These are phyloP conservation scores for Candida sanyaensis DNA, from an alignment of 1,139 yeast genomes.

Conservation along the genomic window DNA sequence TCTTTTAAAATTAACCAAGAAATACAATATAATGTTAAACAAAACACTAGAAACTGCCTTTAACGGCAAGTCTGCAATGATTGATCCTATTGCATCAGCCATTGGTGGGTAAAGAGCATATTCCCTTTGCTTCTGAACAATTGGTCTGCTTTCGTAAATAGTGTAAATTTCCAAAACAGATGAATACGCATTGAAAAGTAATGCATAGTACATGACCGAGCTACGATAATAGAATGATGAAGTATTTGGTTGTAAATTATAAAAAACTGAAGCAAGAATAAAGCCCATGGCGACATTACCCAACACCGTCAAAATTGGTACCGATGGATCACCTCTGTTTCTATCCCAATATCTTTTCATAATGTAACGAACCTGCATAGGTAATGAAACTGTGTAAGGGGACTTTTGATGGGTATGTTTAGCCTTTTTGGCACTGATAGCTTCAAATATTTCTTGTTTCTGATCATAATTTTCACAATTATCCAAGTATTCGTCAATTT, in stretches of 20 bases:
- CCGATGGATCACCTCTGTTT: slow-evolving; percentile 64
- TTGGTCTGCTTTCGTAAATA: slow-evolving; percentile 58
- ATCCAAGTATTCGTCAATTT: slow-evolving; percentile 20
- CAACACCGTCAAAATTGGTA: slow-evolving; percentile 57
- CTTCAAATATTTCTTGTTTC: slow-evolving; percentile 29
- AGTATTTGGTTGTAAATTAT: slow-evolving; percentile 48
- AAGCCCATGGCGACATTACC: slow-evolving; percentile 77
- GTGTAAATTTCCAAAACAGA: slow-evolving; percentile 60
- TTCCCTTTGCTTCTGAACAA: slow-evolving; percentile 61
- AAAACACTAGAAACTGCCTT: slow-evolving; percentile 44
- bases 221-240: slow-evolving; percentile 58
- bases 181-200: slow-evolving; percentile 57
- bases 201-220: slow-evolving; percentile 58
- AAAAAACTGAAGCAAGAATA: slow-evolving; percentile 68
- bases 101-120: slow-evolving; percentile 67
- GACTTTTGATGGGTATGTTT: slow-evolving; percentile 53
- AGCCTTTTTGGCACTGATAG: slow-evolving; percentile 62
- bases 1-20: slow-evolving; percentile 57
- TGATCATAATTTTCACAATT: slow-evolving; percentile 18
- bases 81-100: slow-evolving; percentile 64
- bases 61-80: slow-evolving; percentile 59
- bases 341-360: slow-evolving; percentile 64
- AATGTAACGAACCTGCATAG: slow-evolving; percentile 64
- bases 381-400: slow-evolving; percentile 66
- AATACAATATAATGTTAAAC: slow-evolving; percentile 53